A percentile compares a stretch with the other conserved stretches of the same genome.
Evolutionary conservation across 1,139 yeast genomes (phyloP).

Genomic region (Sugiyamaella castrensis): DNA sequence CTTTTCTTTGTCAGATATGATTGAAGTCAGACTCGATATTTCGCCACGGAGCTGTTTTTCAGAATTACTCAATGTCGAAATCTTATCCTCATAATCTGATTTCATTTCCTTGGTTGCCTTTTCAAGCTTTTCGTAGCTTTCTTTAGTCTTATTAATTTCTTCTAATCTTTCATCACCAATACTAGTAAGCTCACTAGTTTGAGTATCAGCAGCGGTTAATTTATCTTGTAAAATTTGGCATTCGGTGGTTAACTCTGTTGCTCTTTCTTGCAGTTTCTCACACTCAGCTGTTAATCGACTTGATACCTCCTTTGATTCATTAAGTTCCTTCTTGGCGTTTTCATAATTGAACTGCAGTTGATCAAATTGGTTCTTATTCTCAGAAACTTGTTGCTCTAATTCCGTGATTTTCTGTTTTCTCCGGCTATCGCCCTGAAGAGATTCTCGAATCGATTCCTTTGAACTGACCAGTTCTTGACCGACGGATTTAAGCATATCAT

Average conservation of each 20-base stretch:
- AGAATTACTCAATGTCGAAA: constrained; percentile 4
- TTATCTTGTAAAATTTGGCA: not conserved
- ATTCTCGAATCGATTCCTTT: constrained; percentile 16
- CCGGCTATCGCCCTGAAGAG: not conserved
- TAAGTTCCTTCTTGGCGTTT: constrained; percentile 20
- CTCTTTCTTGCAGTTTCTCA: not conserved
- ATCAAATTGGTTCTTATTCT: constrained; percentile 2
- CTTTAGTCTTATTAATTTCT: constrained; percentile 21
- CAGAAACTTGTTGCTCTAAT: constrained; percentile 15
- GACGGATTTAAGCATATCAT: constrained; percentile 68
- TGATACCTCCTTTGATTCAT: constrained; percentile 31
- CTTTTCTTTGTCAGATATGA: constrained; percentile 24
- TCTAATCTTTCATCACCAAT: constrained; percentile 22
- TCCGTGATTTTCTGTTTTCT: constrained; percentile 24
- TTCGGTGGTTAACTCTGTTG: not conserved
- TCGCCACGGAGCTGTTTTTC: constrained; percentile 8
- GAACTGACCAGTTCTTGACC: constrained; percentile 69
- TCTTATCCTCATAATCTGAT: constrained; percentile 14
- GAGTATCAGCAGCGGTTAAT: not conserved
- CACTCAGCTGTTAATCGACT: constrained; percentile 22
- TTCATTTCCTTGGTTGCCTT: constrained; percentile 8
- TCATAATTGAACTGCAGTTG: constrained; percentile 22
- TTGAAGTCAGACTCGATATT: constrained; percentile 18
- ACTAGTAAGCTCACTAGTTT: constrained; percentile 3
- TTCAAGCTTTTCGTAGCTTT: constrained; percentile 12